These are phyloP conservation scores for Cryptococcus hybrid DNA, from an alignment of 1,284 basidiomycete genomes.

Conservation along the genomic window DNA sequence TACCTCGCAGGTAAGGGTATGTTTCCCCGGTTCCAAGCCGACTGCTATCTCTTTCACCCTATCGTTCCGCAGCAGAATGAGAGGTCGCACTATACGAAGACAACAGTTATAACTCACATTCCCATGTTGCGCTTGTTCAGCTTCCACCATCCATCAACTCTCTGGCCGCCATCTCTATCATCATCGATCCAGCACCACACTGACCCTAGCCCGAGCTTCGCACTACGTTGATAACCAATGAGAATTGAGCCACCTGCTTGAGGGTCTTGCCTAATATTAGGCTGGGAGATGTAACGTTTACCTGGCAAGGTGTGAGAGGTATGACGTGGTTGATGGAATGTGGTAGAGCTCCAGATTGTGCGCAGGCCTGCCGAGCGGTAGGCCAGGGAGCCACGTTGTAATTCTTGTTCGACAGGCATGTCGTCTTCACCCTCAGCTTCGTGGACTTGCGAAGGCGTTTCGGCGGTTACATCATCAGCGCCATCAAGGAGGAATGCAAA, in stretches of 20 bases:
- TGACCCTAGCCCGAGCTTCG: constrained; percentile 27
- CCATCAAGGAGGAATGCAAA: constrained; percentile 1
- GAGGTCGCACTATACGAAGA: too few relatives aligned
- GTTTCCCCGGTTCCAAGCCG: constrained; percentile 27
- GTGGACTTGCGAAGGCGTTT: background rate
- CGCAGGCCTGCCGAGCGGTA: too few relatives aligned
- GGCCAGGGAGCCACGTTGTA: too few relatives aligned
- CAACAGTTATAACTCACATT: constrained; percentile 21
- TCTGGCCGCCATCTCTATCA: constrained; percentile 11
- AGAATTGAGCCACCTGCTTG: constrained; percentile 26
- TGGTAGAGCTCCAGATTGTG: too few relatives aligned
- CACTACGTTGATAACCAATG: constrained; percentile 39
- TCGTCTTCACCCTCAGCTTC: background rate
- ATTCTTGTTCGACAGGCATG: background rate
- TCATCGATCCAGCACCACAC: constrained; percentile 40
- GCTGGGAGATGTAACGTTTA: background rate
- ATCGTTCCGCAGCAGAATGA: background rate
- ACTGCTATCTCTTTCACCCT: constrained; percentile 32
- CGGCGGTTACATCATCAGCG: background rate
- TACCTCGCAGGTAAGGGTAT: constrained; percentile 36
- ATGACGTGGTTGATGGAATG: background rate
- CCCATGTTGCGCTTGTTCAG: constrained; percentile 40
- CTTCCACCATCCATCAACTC: constrained; percentile 38
- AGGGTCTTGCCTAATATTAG: background rate
- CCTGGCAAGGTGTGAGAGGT: background rate